These are phyloP conservation scores for Geotrichum fermentans DNA, from an alignment of 1,139 yeast species.

Conservation along the genomic window DNA sequence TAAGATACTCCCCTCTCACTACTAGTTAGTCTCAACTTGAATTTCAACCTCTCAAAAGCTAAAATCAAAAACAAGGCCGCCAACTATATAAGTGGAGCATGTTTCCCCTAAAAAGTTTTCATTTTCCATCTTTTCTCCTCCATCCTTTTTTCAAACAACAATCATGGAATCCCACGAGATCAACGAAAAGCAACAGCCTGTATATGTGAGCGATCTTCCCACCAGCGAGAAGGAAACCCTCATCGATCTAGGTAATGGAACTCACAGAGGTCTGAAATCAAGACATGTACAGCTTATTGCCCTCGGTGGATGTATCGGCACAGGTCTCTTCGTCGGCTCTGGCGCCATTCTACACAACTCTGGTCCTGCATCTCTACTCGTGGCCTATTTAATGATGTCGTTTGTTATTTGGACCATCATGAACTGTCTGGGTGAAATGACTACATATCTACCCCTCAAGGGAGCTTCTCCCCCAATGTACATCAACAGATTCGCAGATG, in stretches of 20 bases:
- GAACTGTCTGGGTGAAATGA: conserved; percentile 60
- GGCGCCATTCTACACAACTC: conserved; percentile 54
- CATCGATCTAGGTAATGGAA: not conserved
- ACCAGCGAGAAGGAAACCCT: not conserved
- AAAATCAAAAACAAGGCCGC: too few species aligned
- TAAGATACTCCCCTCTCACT: too few species aligned
- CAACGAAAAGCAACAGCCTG: not conserved
- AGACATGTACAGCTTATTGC: conserved; percentile 80
- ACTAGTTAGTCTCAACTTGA: too few species aligned
- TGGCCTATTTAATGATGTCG: conserved; percentile 53
- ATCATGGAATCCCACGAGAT: not conserved
- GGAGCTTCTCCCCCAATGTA: conserved; percentile 33
- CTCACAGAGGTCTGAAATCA: conserved; percentile 43
- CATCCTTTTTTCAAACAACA: too few species aligned
- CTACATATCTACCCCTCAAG: conserved; percentile 48
- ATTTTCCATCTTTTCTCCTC: too few species aligned
- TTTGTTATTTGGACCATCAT: conserved; percentile 51
- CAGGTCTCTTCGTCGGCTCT: conserved; percentile 64
- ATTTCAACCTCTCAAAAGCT: too few species aligned
- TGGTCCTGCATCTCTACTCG: conserved; percentile 63
- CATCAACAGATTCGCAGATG: conserved; percentile 44
- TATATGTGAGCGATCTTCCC: not conserved
- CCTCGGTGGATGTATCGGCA: conserved; percentile 85
- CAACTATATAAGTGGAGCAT: too few species aligned
- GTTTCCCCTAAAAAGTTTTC: too few species aligned